Evolutionary conservation across 306 rosid genomes (phyloP).

Genomic region (Trichosanthes truncata): DNA sequence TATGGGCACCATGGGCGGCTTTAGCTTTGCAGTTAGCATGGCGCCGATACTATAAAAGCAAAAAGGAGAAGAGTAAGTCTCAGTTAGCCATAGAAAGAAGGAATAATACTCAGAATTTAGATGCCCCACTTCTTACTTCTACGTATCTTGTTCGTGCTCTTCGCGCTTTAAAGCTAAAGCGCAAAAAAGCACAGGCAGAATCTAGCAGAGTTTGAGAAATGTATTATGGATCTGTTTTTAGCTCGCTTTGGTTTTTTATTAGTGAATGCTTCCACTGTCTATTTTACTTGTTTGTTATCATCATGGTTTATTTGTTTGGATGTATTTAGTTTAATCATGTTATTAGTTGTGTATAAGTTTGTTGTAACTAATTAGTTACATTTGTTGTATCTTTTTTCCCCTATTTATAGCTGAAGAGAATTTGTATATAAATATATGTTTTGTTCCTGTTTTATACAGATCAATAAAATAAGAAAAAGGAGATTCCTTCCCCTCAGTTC

Average conservation of each 20-base stretch:
- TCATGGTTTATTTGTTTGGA: neutral
- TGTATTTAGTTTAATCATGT: neutral
- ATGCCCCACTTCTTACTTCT: neutral
- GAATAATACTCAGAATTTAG: neutral
- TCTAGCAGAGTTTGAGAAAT: conserved; percentile 1
- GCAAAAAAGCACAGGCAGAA: neutral
- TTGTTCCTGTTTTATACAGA: too few species aligned
- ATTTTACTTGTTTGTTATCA: neutral
- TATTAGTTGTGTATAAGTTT: too few species aligned
- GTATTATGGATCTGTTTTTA: neutral
- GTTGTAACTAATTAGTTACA: too few species aligned
- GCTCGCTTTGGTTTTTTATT: neutral
- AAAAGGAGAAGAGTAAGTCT: too few species aligned
- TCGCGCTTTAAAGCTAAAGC: neutral
- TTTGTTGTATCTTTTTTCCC: too few species aligned
- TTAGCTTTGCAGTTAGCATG: conserved; percentile 11
- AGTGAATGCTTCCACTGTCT: neutral
- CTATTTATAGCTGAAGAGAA: too few species aligned
- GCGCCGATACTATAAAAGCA: neutral
- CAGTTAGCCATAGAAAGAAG: neutral
- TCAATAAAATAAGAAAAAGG: too few species aligned
- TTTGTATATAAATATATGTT: too few species aligned
- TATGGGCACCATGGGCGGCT: conserved; percentile 5
- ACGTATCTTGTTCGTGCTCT: neutral
- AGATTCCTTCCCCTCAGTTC: too few species aligned